Conservation (phyloP, 2,329 filamentous ascomycete species). For the Colletotrichum destructivum region DNA sequence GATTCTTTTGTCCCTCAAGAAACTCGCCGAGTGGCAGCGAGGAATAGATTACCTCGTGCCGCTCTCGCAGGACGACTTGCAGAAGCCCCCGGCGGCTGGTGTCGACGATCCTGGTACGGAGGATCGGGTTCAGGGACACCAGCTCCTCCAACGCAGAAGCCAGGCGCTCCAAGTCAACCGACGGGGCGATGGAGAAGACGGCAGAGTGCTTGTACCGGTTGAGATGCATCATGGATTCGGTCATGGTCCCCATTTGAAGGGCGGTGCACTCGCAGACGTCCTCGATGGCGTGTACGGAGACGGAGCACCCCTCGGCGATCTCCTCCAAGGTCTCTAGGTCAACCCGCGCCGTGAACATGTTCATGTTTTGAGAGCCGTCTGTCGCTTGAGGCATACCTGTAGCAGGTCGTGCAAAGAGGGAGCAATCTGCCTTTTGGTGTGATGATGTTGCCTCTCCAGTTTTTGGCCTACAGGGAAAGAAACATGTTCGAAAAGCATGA, state of each 20-base stretch:
- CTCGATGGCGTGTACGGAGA: not conserved
- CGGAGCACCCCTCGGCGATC: not conserved
- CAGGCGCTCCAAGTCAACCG: not conserved
- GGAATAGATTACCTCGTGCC: not conserved
- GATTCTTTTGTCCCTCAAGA: not conserved
- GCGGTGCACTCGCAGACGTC: constrained; percentile 5
- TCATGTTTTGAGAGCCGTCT: no score
- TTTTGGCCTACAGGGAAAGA: no score
- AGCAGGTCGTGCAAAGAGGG: no score
- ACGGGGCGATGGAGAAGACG: constrained; percentile 1
- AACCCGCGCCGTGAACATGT: no score
- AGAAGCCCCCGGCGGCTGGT: constrained; percentile 3
- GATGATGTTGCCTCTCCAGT: no score
- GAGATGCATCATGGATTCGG: constrained; percentile 11
- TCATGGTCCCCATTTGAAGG: constrained; percentile 12
- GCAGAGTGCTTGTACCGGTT: not conserved
- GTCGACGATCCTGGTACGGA: constrained; percentile 11
- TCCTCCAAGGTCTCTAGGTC: no score
- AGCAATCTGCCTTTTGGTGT: no score
- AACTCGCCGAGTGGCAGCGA: not conserved
- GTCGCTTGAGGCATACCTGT: no score
- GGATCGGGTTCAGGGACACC: constrained; percentile 7
- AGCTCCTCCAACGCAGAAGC: not conserved
- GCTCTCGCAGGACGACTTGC: constrained; percentile 10
- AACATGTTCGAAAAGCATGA: no score